Conservation (phyloP, 1,284 basidiomycete species). For the Phellopilus nigrolimitatus region DNA sequence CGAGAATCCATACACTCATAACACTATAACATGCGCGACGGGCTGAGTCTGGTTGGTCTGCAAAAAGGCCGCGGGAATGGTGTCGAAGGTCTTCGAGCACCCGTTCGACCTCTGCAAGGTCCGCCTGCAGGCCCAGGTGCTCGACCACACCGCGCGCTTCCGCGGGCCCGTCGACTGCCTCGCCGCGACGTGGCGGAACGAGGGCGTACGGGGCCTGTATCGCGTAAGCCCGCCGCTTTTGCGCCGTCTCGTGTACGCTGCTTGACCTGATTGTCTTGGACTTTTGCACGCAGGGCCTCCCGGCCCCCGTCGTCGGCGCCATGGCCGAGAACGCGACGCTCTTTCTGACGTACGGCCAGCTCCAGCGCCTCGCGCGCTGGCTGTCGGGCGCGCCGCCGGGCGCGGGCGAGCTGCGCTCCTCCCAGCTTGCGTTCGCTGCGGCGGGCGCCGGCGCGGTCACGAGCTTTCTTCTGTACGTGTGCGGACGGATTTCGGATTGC, state of each 20-base stretch:
- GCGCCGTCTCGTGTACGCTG: too few species aligned
- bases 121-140: constrained; percentile 77
- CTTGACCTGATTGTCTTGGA: not conserved
- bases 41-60: too few species aligned
- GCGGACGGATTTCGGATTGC: too few species aligned
- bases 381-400: constrained; percentile 32
- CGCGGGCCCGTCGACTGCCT: constrained; percentile 80
- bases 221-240: constrained; percentile 51
- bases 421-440: constrained; percentile 70
- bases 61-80: constrained; percentile 79
- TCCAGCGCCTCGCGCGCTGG: constrained; percentile 65
- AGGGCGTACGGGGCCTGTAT: constrained; percentile 77
- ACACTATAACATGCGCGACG: too few species aligned
- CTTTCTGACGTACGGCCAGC: constrained; percentile 83
- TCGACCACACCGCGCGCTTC: constrained; percentile 68
- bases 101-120: constrained; percentile 86
- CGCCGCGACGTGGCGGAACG: constrained; percentile 68
- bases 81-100: constrained; percentile 80
- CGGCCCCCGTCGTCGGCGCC: constrained; percentile 86
- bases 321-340: constrained; percentile 87
- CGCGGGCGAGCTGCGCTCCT: constrained; percentile 45
- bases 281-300: constrained; percentile 59
- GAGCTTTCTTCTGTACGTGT: constrained; percentile 72
- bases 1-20: too few species aligned
- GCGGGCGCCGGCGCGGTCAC: constrained; percentile 80